A percentile compares a stretch with the other conserved stretches of the same genome.
Conservation (phyloP, 805 yeast species). For the Metschnikowia lochheadii region DNA sequence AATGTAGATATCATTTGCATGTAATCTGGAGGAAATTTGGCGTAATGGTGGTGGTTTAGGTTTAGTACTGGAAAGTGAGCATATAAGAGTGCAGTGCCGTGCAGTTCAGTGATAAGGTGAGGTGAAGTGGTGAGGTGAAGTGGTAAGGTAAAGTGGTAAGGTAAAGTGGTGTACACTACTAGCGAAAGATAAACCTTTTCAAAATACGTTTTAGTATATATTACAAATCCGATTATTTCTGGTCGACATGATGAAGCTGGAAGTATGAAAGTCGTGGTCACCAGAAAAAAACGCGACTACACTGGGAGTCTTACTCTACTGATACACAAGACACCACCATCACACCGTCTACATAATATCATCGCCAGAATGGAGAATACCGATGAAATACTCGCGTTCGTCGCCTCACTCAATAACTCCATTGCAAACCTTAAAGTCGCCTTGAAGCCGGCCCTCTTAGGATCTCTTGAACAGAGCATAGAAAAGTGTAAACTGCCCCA, state of each 20-base stretch:
- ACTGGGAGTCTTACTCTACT: background rate
- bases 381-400: constrained; percentile 38
- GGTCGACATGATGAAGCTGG: constrained; percentile 16
- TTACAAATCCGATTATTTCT: constrained; percentile 66
- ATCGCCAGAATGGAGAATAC: constrained; percentile 41
- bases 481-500: constrained; percentile 18
- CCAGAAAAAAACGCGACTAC: background rate
- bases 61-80: no score
- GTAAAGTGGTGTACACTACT: no score
- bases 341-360: background rate
- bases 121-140: no score
- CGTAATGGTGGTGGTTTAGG: no score
- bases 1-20: no score
- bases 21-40: no score
- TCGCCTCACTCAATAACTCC: constrained; percentile 35
- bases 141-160: no score
- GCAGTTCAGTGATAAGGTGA: no score
- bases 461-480: constrained; percentile 38
- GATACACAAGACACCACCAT: background rate
- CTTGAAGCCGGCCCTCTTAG: constrained; percentile 34
- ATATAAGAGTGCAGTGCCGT: no score
- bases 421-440: constrained; percentile 31
- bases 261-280: background rate
- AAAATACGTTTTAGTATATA: no score
- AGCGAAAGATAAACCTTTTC: no score